Evolutionary conservation across 352 stramenopile species (phyloP).

Genomic region (Globisporangium perplexum): DNA sequence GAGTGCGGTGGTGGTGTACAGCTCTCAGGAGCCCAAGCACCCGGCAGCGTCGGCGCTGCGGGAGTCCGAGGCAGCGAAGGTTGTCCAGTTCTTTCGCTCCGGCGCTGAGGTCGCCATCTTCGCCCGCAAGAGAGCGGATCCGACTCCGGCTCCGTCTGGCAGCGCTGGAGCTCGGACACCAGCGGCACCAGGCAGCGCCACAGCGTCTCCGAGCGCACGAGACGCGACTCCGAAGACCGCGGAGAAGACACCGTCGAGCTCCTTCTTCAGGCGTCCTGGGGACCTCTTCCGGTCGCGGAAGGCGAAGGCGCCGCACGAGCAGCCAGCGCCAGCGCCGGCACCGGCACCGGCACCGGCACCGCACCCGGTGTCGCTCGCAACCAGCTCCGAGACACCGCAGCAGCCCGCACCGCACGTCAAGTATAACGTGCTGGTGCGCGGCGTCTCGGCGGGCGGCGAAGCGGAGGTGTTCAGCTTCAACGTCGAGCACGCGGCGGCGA

Average conservation of each 20-base stretch:
- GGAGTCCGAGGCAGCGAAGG: constrained; percentile 26
- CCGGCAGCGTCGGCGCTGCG: constrained; percentile 8
- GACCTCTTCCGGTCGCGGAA: constrained; percentile 18
- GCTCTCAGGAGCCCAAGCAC: constrained; percentile 26
- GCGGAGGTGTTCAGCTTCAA: constrained; percentile 10
- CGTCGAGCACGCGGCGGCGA: constrained; percentile 3
- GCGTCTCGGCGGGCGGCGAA: background rate
- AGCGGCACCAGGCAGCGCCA: background rate
- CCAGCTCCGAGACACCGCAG: background rate
- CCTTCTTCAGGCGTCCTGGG: constrained; percentile 22
- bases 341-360: background rate
- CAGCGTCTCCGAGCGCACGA: background rate
- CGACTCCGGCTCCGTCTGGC: background rate
- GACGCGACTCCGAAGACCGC: background rate
- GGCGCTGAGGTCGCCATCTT: constrained; percentile 9
- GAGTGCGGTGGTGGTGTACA: constrained; percentile 17
- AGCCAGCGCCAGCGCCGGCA: background rate
- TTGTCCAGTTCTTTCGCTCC: constrained; percentile 25
- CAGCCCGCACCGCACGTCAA: background rate
- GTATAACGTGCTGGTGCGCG: constrained; percentile 10
- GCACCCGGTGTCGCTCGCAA: background rate
- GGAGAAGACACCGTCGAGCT: constrained; percentile 5
- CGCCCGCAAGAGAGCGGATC: constrained; percentile 11
- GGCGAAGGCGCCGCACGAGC: constrained; percentile 11
- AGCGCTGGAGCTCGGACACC: background rate